Evolutionary conservation across 768 basidiomycete species (phyloP).

Genomic region (Tricholoma bakamatsutake): DNA sequence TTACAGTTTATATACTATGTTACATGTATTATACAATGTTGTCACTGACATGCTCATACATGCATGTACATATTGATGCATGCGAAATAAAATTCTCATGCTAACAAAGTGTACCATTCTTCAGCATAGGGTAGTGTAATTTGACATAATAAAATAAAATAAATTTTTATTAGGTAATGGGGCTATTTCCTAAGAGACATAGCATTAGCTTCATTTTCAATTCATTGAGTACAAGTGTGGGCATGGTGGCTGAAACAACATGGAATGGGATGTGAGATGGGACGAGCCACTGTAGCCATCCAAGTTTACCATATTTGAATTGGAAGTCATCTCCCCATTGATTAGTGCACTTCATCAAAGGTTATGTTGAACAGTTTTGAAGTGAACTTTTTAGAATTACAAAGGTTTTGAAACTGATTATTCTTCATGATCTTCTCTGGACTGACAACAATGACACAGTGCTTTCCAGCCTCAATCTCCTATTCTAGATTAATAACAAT

Average conservation of each 20-base stretch:
- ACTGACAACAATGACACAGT: constrained; percentile 14
- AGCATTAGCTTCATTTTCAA: constrained; percentile 1
- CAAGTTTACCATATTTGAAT: constrained; percentile 20
- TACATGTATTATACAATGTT: too few species aligned
- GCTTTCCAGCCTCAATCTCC: constrained; percentile 14
- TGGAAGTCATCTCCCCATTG: constrained; percentile 27
- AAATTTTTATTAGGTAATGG: too few species aligned
- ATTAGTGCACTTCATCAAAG: constrained; percentile 31
- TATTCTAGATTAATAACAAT: constrained; percentile 7
- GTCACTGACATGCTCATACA: too few species aligned
- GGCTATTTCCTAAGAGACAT: too few species aligned
- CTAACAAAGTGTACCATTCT: too few species aligned
- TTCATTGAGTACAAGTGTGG: constrained; percentile 8
- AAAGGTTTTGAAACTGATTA: constrained; percentile 1
- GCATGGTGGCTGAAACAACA: constrained; percentile 19
- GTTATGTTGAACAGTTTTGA: constrained; percentile 21
- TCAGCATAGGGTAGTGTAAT: too few species aligned
- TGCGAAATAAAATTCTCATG: too few species aligned
- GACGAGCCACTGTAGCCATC: constrained; percentile 8
- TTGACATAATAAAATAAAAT: too few species aligned
- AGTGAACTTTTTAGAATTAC: constrained; percentile 15
- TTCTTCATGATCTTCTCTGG: constrained; percentile 11
- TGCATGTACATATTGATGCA: too few species aligned
- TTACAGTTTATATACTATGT: too few species aligned
- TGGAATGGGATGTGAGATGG: constrained; percentile 7